Conservation (phyloP, 2,329 filamentous ascomycete species). For the Geosmithia morbida region DNA sequence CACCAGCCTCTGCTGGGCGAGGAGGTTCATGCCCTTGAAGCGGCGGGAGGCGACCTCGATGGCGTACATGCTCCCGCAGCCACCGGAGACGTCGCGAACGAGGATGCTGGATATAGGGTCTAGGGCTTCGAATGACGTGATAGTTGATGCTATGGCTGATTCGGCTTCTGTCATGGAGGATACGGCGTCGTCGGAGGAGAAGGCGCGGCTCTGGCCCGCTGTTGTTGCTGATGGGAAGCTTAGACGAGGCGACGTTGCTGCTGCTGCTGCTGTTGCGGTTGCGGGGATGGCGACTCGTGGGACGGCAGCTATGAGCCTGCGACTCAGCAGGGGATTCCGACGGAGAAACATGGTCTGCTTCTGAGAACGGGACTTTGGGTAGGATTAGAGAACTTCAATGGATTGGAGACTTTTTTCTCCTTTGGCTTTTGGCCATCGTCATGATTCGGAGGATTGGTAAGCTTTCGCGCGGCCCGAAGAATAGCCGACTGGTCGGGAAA, state of each 20-base stretch:
- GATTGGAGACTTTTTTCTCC: too few species aligned
- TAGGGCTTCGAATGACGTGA: conserved; percentile 14
- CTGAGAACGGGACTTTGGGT: neutral
- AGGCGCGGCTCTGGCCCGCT: conserved; percentile 2
- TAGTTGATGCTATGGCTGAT: conserved; percentile 39
- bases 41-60: conserved; percentile 60
- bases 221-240: too few species aligned
- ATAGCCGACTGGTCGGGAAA: too few species aligned
- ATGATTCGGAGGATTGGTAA: too few species aligned
- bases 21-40: conserved; percentile 56
- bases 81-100: conserved; percentile 70
- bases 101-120: conserved; percentile 31
- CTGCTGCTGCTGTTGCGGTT: neutral
- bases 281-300: neutral
- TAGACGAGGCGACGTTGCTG: too few species aligned
- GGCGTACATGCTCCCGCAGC: conserved; percentile 79
- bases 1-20: conserved; percentile 74
- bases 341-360: neutral
- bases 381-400: too few species aligned
- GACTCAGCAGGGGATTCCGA: neutral
- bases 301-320: neutral
- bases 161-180: conserved; percentile 34
- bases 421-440: too few species aligned
- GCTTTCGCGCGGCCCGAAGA: too few species aligned
- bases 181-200: conserved; percentile 5